Percentiles rank a stretch among this genome's conserved stretches.
These are phyloP conservation scores for Cercospora zeina DNA, from an alignment of 2,329 filamentous ascomycete species.

Conservation along the genomic window DNA sequence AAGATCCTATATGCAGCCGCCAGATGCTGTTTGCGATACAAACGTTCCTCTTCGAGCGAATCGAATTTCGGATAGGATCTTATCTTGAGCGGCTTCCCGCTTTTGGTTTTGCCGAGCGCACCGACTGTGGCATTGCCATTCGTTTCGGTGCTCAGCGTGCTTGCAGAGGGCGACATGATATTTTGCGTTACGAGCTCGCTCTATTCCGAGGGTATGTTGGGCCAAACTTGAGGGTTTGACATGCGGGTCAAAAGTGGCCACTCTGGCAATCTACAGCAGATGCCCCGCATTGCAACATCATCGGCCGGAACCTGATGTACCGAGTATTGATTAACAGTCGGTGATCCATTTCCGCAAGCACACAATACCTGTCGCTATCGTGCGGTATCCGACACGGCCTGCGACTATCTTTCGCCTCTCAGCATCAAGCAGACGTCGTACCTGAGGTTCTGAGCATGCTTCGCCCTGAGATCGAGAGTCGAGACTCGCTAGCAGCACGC, in stretches of 20 bases:
- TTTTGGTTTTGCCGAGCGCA: constrained; percentile 50
- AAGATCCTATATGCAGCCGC: constrained; percentile 49
- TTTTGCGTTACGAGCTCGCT: background rate
- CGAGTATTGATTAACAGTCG: background rate
- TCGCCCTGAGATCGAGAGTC: no score
- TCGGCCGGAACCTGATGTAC: background rate
- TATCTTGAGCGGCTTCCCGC: constrained; percentile 50
- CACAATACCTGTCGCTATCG: background rate
- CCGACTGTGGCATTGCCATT: constrained; percentile 47
- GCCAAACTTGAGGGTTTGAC: background rate
- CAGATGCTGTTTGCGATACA: constrained; percentile 47
- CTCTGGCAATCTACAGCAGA: background rate
- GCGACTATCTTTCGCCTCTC: no score
- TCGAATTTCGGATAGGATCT: constrained; percentile 48
- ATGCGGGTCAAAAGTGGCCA: background rate
- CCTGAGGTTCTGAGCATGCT: no score
- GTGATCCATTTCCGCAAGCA: background rate
- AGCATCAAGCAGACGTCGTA: no score
- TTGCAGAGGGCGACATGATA: constrained; percentile 44
- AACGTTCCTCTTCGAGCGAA: constrained; percentile 42
- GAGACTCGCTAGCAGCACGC: no score
- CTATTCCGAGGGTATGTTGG: background rate
- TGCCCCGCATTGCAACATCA: constrained; percentile 11
- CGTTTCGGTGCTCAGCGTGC: constrained; percentile 41
- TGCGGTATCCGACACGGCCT: background rate